Evolutionary conservation across 2,329 filamentous ascomycete genomes (phyloP), one percentile per base, ranked within the genome.

Genomic region (Aspergillus nomiae): DNA sequence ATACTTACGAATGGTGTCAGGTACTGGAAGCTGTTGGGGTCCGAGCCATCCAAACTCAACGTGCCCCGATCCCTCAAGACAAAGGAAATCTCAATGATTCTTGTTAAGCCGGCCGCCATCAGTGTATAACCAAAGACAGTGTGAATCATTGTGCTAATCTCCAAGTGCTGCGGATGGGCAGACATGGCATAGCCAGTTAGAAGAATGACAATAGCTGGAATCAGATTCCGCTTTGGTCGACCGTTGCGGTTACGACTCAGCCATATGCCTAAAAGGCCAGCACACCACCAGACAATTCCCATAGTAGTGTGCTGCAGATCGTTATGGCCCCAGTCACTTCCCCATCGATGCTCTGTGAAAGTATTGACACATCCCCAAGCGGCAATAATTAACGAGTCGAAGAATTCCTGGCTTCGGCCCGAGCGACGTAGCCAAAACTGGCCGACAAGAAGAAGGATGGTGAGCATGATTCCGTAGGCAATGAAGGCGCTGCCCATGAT

Each of bases 401-500:
- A 98, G 82, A 99, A 99, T 77, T 99, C 95, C 77, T 98, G 95
- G 61, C 92, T 96, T 59, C 92, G 88, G 21, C 93, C 93, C 4
- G 89, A 91, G 55, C 90, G 87, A 68, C 87, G 88, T 62, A 99
- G 81, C 92, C 93, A 97, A 36, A 88, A 80, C 78, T 98, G 95
- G 16, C 95, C 95, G 46, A 95, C 92, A 9, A 97, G 82, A 38
- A 98, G 86, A 24, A 97, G 81, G 24, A 98, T 90, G 2, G 92
- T 94, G 68, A 99, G 85, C 43, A 97, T 76, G 60, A 97, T 90
- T 32, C 92, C 95, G 73, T 99, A 99, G 34, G 86, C 95, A 70
- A 99, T 94, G 76, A 99, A 99, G 1, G 94, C 94, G 69, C 91
- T 90, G 51, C 95, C 95, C 95, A 99, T 99, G 78, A 98, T 99